These are phyloP conservation scores for Plectosphaerella sp. DNA, from an alignment of 2,329 filamentous ascomycete species.

Conservation along the genomic window DNA sequence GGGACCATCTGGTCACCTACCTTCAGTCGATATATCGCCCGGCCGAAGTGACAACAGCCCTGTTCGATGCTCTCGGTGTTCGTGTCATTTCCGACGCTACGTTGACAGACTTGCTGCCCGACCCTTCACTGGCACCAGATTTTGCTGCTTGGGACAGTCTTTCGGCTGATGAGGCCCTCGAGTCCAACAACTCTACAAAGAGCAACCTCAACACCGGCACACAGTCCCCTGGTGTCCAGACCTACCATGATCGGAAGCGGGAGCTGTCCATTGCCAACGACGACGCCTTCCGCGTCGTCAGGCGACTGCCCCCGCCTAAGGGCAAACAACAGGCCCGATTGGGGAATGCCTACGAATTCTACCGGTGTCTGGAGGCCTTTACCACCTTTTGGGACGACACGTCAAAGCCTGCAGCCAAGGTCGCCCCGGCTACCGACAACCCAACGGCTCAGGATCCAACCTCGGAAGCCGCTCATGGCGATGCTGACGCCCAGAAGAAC, in stretches of 20 bases:
- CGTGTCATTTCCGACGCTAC: constrained; percentile 47
- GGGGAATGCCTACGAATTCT: constrained; percentile 64
- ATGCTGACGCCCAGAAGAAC: constrained; percentile 6
- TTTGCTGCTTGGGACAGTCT: constrained; percentile 47
- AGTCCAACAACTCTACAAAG: constrained; percentile 43
- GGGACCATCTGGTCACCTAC: constrained; percentile 40
- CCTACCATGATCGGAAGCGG: constrained; percentile 53
- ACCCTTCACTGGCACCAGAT: constrained; percentile 47
- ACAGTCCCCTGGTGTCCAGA: constrained; percentile 50
- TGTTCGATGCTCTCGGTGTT: constrained; percentile 55
- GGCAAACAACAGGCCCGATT: constrained; percentile 51
- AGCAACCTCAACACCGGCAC: constrained; percentile 47
- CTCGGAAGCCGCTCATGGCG: constrained; percentile 3
- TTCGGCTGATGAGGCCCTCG: constrained; percentile 42
- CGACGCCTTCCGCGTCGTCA: constrained; percentile 56
- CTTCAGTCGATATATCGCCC: constrained; percentile 52
- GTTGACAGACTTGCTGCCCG: constrained; percentile 48
- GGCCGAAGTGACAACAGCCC: constrained; percentile 38
- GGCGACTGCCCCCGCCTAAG: constrained; percentile 49
- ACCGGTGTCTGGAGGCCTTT: constrained; percentile 55
- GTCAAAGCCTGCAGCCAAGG: constrained; percentile 28
- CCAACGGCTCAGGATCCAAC: constrained; percentile 17
- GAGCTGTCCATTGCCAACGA: constrained; percentile 55
- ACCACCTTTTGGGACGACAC: constrained; percentile 60
- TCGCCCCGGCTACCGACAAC: constrained; percentile 23